phyloP scores from a whole-genome alignment of 208 protist species.

The Novymonas esmeraldas region DNA sequence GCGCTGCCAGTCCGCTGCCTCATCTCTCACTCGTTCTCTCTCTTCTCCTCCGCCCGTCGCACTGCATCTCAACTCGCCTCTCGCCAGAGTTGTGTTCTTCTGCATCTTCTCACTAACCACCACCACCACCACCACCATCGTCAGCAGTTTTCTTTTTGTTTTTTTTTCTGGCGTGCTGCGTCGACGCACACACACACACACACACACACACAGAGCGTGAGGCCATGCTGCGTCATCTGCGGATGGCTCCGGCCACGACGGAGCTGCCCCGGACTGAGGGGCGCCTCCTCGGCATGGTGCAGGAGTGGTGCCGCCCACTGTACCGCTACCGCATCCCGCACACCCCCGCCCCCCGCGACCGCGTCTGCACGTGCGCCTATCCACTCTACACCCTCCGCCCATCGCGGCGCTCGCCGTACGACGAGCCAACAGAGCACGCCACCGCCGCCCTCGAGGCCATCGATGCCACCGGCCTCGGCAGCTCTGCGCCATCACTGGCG shows the following conservation, averaged over 20 bases:
- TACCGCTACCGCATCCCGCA: conserved; percentile 52
- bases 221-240: conserved; percentile 58
- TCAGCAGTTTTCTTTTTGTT: not conserved
- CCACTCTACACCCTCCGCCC: conserved; percentile 66
- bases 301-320: conserved; percentile 34
- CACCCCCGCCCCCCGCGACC: conserved; percentile 25
- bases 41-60: too few relatives aligned
- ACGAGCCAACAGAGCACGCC: conserved; percentile 22
- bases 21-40: not conserved
- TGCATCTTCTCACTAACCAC: not conserved
- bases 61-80: too few relatives aligned
- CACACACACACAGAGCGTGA: not conserved
- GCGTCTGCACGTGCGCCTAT: conserved; percentile 56
- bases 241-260: conserved; percentile 37
- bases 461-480: conserved; percentile 12
- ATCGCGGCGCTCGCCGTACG: conserved; percentile 44
- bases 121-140: not conserved
- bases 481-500: too few relatives aligned
- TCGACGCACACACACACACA: not conserved
- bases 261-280: conserved; percentile 20
- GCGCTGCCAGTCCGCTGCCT: not conserved
- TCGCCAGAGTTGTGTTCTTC: too few relatives aligned
- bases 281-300: conserved; percentile 18
- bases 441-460: conserved; percentile 15
- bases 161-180: not conserved